Conservation (phyloP, 495 filamentous ascomycete species). For the Neurospora sublineolata region DNA sequence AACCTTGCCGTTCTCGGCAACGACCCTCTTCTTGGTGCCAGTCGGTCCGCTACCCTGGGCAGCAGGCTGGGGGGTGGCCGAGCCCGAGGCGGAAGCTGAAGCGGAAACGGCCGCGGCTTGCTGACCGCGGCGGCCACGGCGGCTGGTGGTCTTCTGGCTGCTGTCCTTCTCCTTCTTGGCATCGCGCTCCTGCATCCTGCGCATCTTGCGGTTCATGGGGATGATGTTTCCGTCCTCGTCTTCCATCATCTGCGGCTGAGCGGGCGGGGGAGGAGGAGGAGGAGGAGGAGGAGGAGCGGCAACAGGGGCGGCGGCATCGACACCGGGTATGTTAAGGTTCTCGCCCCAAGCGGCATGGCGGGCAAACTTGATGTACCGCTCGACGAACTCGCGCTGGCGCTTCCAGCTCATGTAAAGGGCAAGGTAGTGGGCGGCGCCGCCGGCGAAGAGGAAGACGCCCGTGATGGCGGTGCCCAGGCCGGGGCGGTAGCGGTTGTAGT, state of each 20-base stretch:
- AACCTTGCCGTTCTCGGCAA: slow-evolving; percentile 90
- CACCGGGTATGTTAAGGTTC: slow-evolving; percentile 41
- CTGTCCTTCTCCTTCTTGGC: slow-evolving; percentile 50
- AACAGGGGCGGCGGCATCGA: slow-evolving; percentile 38
- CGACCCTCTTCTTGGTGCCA: slow-evolving; percentile 68
- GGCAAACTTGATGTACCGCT: slow-evolving; percentile 83
- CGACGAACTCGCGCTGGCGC: slow-evolving; percentile 80
- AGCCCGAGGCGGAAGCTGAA: slow-evolving; percentile 12
- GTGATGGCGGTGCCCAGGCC: slow-evolving; percentile 73
- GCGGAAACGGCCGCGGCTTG: slow-evolving; percentile 2
- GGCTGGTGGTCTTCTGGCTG: slow-evolving; percentile 18
- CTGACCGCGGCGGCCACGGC: slow-evolving; percentile 9
- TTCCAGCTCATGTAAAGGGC: slow-evolving; percentile 75
- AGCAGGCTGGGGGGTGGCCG: slow-evolving; percentile 20
- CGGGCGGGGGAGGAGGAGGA: slow-evolving; percentile 12
- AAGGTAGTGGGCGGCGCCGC: slow-evolving; percentile 76
- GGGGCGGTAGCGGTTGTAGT: slow-evolving; percentile 86
- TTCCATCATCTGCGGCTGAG: slow-evolving; percentile 26
- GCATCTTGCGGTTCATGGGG: slow-evolving; percentile 74
- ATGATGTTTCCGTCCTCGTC: slow-evolving; percentile 37
- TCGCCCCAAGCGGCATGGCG: slow-evolving; percentile 76
- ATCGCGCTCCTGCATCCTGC: slow-evolving; percentile 75
- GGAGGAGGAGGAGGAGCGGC: slow-evolving; percentile 24
- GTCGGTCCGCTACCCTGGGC: slow-evolving; percentile 34
- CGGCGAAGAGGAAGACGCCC: slow-evolving; percentile 74